Percentiles rank a stretch among this genome's conserved stretches.
Evolutionary conservation across 2,329 filamentous ascomycete species (phyloP).

Genomic region (Neurospora sp.): DNA sequence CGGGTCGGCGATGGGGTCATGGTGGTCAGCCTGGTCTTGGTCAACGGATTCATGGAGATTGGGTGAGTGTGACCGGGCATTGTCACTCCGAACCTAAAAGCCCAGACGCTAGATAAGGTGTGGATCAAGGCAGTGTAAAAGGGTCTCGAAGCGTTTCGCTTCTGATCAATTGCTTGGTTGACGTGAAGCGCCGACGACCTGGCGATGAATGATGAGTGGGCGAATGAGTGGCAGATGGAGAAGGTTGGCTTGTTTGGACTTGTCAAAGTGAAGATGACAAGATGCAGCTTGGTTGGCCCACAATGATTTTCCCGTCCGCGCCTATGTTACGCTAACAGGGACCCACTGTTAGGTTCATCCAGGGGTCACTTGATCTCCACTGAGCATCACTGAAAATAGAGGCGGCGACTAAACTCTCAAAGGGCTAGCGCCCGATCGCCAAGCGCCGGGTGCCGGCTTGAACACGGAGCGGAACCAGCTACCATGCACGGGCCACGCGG

Average conservation of each 20-base stretch:
- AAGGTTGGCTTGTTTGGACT: background rate
- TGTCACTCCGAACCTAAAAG: background rate
- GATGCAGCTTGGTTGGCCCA: background rate
- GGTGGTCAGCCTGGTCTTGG: background rate
- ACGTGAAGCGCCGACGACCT: conserved; percentile 15
- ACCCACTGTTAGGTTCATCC: background rate
- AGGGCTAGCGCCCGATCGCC: background rate
- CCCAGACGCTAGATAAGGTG: background rate
- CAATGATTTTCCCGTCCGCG: background rate
- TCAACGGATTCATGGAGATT: background rate
- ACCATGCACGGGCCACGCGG: background rate
- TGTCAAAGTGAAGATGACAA: background rate
- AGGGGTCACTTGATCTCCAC: background rate
- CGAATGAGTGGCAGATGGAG: background rate
- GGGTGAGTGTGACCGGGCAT: background rate
- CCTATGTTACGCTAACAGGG: background rate
- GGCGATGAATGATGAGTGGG: background rate
- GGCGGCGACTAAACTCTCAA: background rate
- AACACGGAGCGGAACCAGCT: background rate
- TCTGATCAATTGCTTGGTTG: conserved; percentile 15
- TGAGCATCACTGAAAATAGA: background rate
- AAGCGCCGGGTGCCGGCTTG: background rate
- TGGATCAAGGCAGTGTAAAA: conserved; percentile 13
- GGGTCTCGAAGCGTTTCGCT: conserved; percentile 7
- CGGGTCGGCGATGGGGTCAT: background rate